phyloP scores from a whole-genome alignment of 805 yeast species.

The Suhomyces prunicola region DNA sequence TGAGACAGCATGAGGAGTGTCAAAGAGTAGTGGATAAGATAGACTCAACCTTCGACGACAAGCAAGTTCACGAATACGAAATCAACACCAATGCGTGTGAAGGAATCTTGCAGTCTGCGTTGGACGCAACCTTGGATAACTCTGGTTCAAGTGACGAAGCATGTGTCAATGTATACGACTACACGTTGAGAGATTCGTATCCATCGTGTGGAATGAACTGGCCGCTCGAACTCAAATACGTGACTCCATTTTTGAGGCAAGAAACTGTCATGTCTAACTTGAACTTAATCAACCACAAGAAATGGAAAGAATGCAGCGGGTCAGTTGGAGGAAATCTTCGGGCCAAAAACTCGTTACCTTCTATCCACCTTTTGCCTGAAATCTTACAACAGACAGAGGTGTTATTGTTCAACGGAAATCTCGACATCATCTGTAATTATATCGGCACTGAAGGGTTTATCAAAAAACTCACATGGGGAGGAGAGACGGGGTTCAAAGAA shows the following conservation, averaged over 20 bases:
- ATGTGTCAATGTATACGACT: constrained; percentile 85
- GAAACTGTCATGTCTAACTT: constrained; percentile 48
- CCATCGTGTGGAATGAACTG: constrained; percentile 92
- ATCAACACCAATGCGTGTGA: constrained; percentile 44
- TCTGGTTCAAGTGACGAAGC: constrained; percentile 35
- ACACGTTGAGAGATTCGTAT: constrained; percentile 61
- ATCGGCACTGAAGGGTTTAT: constrained; percentile 71
- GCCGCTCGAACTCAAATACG: constrained; percentile 64
- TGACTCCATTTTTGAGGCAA: constrained; percentile 49
- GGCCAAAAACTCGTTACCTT: constrained; percentile 53
- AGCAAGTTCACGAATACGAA: constrained; percentile 18
- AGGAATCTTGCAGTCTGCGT: constrained; percentile 34
- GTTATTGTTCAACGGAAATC: constrained; percentile 79
- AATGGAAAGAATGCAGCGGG: constrained; percentile 79
- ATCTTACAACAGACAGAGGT: constrained; percentile 59
- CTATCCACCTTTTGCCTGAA: constrained; percentile 65
- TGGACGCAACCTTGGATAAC: constrained; percentile 23
- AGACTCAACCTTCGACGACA: constrained; percentile 15
- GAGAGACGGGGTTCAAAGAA: constrained; percentile 46
- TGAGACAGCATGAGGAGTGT: constrained; percentile 55
- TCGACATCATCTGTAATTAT: constrained; percentile 85
- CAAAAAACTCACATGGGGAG: constrained; percentile 61
- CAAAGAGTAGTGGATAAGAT: constrained; percentile 47
- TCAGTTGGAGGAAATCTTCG: constrained; percentile 51
- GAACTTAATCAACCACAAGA: constrained; percentile 41